Conservation (phyloP, 2,329 filamentous ascomycete species). For the Ophiosphaerella narmari region DNA sequence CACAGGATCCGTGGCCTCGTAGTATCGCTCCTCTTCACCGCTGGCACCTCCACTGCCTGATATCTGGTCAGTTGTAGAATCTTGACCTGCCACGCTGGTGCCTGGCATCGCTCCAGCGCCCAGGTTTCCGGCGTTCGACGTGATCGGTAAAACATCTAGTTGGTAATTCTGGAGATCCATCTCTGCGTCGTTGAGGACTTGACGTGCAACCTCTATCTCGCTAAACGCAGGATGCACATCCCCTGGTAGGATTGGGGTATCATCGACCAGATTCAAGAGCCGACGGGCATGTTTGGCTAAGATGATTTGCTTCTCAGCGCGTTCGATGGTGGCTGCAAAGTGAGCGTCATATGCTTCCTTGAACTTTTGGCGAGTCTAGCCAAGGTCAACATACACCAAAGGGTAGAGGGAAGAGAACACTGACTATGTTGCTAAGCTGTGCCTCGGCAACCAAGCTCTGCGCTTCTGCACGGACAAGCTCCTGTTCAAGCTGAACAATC, state of each 20-base stretch:
- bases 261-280: constrained; percentile 83
- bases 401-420: background rate
- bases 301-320: constrained; percentile 95
- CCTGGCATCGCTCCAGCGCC: constrained; percentile 54
- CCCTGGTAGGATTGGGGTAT: constrained; percentile 86
- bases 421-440: constrained; percentile 88
- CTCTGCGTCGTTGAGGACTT: constrained; percentile 91
- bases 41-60: constrained; percentile 26
- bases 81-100: constrained; percentile 8
- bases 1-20: constrained; percentile 30
- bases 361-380: constrained; percentile 90
- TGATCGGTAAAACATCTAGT: constrained; percentile 60
- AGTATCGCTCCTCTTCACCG: constrained; percentile 21
- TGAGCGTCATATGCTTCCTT: constrained; percentile 92
- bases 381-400: constrained; percentile 17
- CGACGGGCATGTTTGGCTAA: constrained; percentile 88
- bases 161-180: constrained; percentile 81
- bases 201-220: constrained; percentile 69
- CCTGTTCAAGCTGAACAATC: constrained; percentile 87
- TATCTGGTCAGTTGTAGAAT: constrained; percentile 7
- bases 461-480: constrained; percentile 92
- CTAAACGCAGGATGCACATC: constrained; percentile 74
- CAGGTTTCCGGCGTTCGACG: constrained; percentile 54
- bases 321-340: constrained; percentile 88
- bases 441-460: constrained; percentile 96